Conservation (phyloP, 805 yeast species). For the Schwanniomyces occidentalis region DNA sequence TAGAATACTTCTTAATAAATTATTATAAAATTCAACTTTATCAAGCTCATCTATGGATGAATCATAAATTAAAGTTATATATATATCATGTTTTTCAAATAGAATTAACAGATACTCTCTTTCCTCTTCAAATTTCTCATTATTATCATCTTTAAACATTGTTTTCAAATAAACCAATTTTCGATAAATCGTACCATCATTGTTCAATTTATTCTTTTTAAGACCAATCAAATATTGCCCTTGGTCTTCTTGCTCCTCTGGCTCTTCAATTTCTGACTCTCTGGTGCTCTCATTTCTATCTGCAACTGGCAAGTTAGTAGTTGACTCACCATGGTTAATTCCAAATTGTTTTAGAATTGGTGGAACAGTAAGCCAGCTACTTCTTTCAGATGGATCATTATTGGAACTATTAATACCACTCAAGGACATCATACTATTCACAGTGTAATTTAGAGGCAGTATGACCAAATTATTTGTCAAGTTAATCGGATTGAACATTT, state of each 20-base stretch:
- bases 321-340: not conserved
- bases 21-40: conserved; percentile 20
- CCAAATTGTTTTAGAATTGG: conserved; percentile 12
- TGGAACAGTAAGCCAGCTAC: conserved; percentile 22
- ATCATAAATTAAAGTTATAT: conserved; percentile 30
- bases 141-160: conserved; percentile 5
- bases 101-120: conserved; percentile 34
- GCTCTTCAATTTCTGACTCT: conserved; percentile 1
- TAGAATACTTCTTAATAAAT: conserved; percentile 15
- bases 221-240: conserved; percentile 9
- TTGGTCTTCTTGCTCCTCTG: conserved; percentile 3
- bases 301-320: not conserved
- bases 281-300: not conserved
- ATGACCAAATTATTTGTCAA: conserved; percentile 37
- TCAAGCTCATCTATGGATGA: conserved; percentile 25
- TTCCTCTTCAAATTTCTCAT: conserved; percentile 4
- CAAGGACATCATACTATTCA: conserved; percentile 31
- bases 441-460: conserved; percentile 38
- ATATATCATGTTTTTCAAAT: conserved; percentile 22
- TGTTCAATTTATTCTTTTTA: not conserved
- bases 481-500: conserved; percentile 32
- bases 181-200: conserved; percentile 16
- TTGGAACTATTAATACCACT: conserved; percentile 10
- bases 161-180: conserved; percentile 27
- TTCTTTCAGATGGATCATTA: conserved; percentile 4